A percentile compares a stretch with the other conserved stretches of the same genome.
These are phyloP conservation scores for Acanthamoeba royreba DNA, from an alignment of 208 protist species.

Conservation along the genomic window DNA sequence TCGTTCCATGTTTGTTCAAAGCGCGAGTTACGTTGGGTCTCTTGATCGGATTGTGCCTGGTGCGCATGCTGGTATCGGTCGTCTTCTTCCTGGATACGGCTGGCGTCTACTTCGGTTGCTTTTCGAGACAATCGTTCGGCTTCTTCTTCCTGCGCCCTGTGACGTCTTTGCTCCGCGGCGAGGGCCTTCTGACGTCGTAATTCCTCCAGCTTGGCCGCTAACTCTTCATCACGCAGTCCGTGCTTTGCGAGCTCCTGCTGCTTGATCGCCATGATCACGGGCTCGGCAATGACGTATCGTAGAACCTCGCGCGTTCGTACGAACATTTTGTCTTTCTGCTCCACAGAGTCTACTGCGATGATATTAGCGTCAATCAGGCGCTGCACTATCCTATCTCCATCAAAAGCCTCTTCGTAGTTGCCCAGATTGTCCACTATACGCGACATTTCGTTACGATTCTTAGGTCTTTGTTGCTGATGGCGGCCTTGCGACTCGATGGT, in stretches of 20 bases:
- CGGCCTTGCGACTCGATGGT: not conserved
- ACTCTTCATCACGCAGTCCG: not conserved
- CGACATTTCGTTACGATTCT: not conserved
- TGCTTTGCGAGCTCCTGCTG: not conserved
- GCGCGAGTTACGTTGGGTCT: too few relatives aligned
- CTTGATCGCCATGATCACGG: not conserved
- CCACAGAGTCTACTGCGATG: not conserved
- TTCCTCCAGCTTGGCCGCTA: not conserved
- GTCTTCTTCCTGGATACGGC: too few relatives aligned
- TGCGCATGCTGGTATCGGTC: too few relatives aligned
- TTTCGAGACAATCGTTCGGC: too few relatives aligned
- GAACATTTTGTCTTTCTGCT: not conserved
- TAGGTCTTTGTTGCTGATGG: too few relatives aligned
- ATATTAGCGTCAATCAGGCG: not conserved
- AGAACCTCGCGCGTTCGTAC: not conserved
- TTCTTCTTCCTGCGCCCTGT: too few relatives aligned
- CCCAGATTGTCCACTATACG: not conserved
- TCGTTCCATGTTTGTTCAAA: too few relatives aligned
- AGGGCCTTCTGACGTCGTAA: not conserved
- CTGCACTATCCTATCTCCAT: not conserved
- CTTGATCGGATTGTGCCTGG: too few relatives aligned
- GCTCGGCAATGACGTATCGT: not conserved
- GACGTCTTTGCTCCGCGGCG: too few relatives aligned
- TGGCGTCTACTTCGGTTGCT: too few relatives aligned
- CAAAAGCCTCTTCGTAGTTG: not conserved